Conservation (phyloP, 2,329 filamentous ascomycete genomes). For the Macrophomina phaseolina region DNA sequence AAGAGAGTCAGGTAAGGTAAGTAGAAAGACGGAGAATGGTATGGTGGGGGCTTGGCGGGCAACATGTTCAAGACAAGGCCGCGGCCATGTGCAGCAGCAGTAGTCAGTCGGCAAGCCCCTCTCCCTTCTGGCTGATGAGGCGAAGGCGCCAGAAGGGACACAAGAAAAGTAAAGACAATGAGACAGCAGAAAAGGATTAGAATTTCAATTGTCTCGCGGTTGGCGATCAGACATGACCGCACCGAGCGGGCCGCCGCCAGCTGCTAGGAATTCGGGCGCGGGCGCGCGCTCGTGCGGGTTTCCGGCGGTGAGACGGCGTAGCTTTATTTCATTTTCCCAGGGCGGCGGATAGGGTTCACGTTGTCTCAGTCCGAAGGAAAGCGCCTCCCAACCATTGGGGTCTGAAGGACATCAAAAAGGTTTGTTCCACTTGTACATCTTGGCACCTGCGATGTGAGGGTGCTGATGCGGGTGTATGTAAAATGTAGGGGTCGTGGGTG, state of each 20-base stretch:
- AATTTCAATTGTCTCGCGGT: conserved; percentile 6
- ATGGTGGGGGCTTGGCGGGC: conserved; percentile 4
- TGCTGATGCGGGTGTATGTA: background rate
- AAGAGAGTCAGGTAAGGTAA: background rate
- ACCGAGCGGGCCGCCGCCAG: background rate
- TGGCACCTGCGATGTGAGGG: background rate
- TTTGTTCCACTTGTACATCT: background rate
- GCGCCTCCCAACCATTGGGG: conserved; percentile 13
- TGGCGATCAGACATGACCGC: background rate
- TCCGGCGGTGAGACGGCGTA: background rate
- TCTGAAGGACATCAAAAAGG: background rate
- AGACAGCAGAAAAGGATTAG: too few species aligned
- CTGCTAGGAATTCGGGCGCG: background rate
- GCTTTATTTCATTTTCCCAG: conserved; percentile 1
- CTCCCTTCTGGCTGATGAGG: background rate
- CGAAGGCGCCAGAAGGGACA: background rate
- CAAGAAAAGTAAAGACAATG: background rate
- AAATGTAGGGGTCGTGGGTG: background rate
- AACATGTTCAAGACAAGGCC: background rate
- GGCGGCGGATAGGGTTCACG: conserved; percentile 14
- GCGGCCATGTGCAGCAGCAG: too few species aligned
- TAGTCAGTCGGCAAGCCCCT: too few species aligned
- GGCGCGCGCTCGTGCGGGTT: conserved; percentile 1
- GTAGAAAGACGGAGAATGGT: background rate
- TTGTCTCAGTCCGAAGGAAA: conserved; percentile 3